Percentiles rank a stretch among this genome's conserved stretches.
Conservation (phyloP, 306 rosid species). For the Mimosa pudica region DNA sequence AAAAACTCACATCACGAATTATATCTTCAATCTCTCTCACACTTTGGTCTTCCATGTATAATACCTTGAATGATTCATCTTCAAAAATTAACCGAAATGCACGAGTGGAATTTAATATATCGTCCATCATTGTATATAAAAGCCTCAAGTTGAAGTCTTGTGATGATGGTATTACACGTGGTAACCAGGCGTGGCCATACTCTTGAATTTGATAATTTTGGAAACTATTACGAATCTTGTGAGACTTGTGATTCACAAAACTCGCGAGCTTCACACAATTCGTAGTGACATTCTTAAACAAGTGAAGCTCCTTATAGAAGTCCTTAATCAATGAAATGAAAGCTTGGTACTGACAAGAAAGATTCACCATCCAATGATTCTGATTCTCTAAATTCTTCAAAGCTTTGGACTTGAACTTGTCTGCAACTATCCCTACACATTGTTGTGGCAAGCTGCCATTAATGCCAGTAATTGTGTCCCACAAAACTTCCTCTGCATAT, state of each 20-base stretch:
- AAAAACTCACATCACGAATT: constrained; percentile 63
- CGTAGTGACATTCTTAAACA: constrained; percentile 54
- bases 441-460: constrained; percentile 66
- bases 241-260: constrained; percentile 70
- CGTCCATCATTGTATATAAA: constrained; percentile 58
- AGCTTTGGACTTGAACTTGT: constrained; percentile 79
- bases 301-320: constrained; percentile 63
- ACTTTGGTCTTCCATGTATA: constrained; percentile 62
- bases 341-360: constrained; percentile 82
- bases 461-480: constrained; percentile 83
- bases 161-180: constrained; percentile 33
- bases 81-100: constrained; percentile 60
- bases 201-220: constrained; percentile 78
- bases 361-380: constrained; percentile 93
- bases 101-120: constrained; percentile 52
- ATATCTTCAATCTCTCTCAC: constrained; percentile 61
- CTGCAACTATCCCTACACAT: constrained; percentile 93
- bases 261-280: constrained; percentile 69
- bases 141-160: constrained; percentile 43
- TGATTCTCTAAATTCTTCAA: constrained; percentile 74
- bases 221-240: constrained; percentile 54
- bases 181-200: constrained; percentile 60
- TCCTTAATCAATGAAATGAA: constrained; percentile 69
- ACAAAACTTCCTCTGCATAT: constrained; percentile 82
- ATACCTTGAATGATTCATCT: constrained; percentile 60